A percentile compares a stretch with the other conserved stretches of the same genome.
phyloP scores from a whole-genome alignment of 305 asterid species.

The Fraxinus floribunda region DNA sequence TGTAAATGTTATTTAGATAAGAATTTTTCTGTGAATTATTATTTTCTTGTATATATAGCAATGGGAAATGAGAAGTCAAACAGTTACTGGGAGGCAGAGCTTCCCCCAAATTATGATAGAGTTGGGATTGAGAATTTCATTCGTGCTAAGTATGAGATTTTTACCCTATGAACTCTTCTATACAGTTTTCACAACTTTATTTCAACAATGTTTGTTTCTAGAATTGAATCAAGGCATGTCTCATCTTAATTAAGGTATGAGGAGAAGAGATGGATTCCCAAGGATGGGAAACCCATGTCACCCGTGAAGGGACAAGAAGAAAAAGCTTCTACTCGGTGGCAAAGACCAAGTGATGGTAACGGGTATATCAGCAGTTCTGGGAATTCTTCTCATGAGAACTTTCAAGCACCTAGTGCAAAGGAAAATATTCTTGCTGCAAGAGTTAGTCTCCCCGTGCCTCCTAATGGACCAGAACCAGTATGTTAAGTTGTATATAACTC shows the following conservation, averaged over 20 bases:
- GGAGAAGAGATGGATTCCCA: conserved; percentile 90
- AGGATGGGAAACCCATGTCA: conserved; percentile 67
- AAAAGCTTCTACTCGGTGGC: conserved; percentile 57
- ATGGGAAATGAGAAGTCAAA: conserved; percentile 98
- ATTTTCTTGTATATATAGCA: conserved; percentile 46
- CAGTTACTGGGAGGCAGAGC: conserved; percentile 98
- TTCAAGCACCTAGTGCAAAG: conserved; percentile 40
- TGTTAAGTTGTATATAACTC: conserved; percentile 28
- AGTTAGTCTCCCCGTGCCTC: conserved; percentile 61
- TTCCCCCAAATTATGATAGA: conserved; percentile 96
- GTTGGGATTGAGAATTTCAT: conserved; percentile 99
- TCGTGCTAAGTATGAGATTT: conserved; percentile 82
- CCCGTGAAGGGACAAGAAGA: conserved; percentile 64
- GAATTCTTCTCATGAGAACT: conserved; percentile 46
- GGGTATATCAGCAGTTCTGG: conserved; percentile 42
- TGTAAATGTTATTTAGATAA: conserved; percentile 11
- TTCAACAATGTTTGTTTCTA: conserved; percentile 11
- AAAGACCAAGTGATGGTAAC: conserved; percentile 59
- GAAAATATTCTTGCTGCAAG: conserved; percentile 55
- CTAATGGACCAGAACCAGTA: conserved; percentile 75
- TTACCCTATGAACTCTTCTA: conserved; percentile 18
- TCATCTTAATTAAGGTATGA: conserved; percentile 65
- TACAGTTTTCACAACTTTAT: not conserved
- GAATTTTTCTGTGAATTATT: conserved; percentile 3
- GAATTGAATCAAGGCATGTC: conserved; percentile 24